These are phyloP conservation scores for Taphrina wiesneri DNA, from an alignment of 1,139 yeast species.

Conservation along the genomic window DNA sequence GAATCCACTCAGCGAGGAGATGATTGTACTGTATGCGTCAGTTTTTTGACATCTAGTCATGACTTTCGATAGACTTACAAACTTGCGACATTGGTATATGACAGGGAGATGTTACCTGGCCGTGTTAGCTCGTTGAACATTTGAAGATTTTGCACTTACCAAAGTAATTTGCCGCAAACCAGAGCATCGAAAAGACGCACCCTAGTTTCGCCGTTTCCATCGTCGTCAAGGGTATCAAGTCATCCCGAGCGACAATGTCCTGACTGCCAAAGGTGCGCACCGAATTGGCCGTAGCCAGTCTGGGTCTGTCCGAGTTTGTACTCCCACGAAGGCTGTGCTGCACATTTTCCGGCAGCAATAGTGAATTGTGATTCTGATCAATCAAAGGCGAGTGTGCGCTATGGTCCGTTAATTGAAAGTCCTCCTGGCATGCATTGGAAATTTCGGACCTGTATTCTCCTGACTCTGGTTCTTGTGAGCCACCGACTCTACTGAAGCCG, in stretches of 20 bases:
- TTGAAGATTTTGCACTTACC: constrained; percentile 77
- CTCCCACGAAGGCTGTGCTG: not conserved
- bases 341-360: not conserved
- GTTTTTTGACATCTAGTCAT: not conserved
- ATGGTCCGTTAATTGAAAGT: not conserved
- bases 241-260: constrained; percentile 7
- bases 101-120: constrained; percentile 24
- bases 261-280: constrained; percentile 30
- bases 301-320: constrained; percentile 3
- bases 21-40: constrained; percentile 65
- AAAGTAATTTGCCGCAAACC: constrained; percentile 87
- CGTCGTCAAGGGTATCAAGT: constrained; percentile 41
- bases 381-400: constrained; percentile 3
- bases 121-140: constrained; percentile 53
- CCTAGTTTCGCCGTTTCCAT: constrained; percentile 56
- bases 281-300: constrained; percentile 18
- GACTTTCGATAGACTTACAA: constrained; percentile 3
- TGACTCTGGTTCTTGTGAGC: not conserved
- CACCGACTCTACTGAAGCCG: not conserved
- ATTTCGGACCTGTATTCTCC: not conserved
- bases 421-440: not conserved
- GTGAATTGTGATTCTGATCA: not conserved
- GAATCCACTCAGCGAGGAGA: constrained; percentile 88
- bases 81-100: constrained; percentile 35
- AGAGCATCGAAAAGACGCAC: constrained; percentile 75